These are phyloP conservation scores for Phlebopus sp. DNA, from an alignment of 1,284 basidiomycete genomes.

Conservation along the genomic window DNA sequence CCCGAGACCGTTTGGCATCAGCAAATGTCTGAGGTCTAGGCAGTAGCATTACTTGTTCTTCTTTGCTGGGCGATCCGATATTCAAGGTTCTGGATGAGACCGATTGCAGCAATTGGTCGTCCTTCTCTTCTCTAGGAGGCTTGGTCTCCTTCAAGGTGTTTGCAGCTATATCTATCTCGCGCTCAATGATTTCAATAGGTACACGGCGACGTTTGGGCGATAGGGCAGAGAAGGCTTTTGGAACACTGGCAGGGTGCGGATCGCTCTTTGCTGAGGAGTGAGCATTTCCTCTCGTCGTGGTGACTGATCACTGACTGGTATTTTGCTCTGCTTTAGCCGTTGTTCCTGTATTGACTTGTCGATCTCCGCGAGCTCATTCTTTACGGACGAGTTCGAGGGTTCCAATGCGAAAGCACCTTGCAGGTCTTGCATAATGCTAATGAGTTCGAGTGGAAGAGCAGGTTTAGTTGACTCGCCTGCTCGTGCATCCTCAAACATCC, in stretches of 20 bases:
- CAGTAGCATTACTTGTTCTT: too few species aligned
- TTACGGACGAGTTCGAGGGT: constrained; percentile 55
- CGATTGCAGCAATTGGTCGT: constrained; percentile 23
- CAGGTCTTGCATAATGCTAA: constrained; percentile 47
- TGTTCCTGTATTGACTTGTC: constrained; percentile 36
- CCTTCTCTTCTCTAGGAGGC: not conserved
- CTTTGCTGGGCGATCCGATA: constrained; percentile 5
- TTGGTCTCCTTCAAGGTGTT: not conserved
- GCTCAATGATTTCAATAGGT: constrained; percentile 67
- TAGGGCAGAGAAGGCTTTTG: constrained; percentile 5
- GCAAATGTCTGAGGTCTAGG: constrained; percentile 44
- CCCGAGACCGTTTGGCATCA: constrained; percentile 53
- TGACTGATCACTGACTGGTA: constrained; percentile 12
- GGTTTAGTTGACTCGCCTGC: constrained; percentile 44
- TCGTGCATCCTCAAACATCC: constrained; percentile 50
- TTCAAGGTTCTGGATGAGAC: constrained; percentile 28
- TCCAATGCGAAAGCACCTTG: constrained; percentile 53
- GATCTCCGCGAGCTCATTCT: constrained; percentile 52
- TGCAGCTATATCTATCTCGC: constrained; percentile 11
- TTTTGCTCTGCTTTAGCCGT: constrained; percentile 29
- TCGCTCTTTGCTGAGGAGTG: constrained; percentile 16
- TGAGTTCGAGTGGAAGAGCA: constrained; percentile 3
- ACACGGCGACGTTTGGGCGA: constrained; percentile 54
- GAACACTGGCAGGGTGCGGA: constrained; percentile 13
- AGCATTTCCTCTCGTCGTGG: not conserved